Conservation (phyloP, 345 rosid genomes). For the Toxicodendron radicans region DNA sequence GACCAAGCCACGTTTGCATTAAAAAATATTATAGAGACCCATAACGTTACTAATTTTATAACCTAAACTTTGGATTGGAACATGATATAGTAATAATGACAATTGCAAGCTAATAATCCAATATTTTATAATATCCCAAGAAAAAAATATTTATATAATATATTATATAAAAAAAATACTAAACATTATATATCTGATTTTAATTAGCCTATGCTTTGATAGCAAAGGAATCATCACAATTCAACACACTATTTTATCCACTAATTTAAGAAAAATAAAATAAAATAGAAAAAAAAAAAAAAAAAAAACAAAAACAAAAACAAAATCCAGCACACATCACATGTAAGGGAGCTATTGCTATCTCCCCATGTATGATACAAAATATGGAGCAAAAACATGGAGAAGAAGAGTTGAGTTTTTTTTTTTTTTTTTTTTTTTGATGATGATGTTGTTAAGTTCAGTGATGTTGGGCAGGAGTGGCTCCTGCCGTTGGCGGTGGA, state of each 20-base stretch:
- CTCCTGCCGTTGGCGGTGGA: conserved; percentile 40
- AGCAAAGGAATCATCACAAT: conserved; percentile 50
- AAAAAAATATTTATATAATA: neutral
- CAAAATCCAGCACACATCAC: conserved; percentile 60
- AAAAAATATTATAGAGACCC: conserved; percentile 11
- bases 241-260: conserved; percentile 51
- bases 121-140: conserved; percentile 17
- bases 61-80: conserved; percentile 25
- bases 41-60: neutral
- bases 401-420: neutral
- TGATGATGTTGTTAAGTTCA: conserved; percentile 15
- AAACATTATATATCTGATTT: conserved; percentile 28
- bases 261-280: conserved; percentile 27
- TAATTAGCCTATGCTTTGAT: conserved; percentile 38
- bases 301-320: conserved; percentile 29
- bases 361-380: conserved; percentile 58
- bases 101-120: neutral
- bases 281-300: conserved; percentile 8
- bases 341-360: conserved; percentile 41
- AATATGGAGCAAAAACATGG: conserved; percentile 29
- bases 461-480: conserved; percentile 37
- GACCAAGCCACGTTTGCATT: conserved; percentile 13
- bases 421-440: neutral
- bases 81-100: conserved; percentile 40
- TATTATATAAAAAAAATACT: neutral